phyloP scores from a whole-genome alignment of 805 yeast species.

The Saturnispora kantuleensis region DNA sequence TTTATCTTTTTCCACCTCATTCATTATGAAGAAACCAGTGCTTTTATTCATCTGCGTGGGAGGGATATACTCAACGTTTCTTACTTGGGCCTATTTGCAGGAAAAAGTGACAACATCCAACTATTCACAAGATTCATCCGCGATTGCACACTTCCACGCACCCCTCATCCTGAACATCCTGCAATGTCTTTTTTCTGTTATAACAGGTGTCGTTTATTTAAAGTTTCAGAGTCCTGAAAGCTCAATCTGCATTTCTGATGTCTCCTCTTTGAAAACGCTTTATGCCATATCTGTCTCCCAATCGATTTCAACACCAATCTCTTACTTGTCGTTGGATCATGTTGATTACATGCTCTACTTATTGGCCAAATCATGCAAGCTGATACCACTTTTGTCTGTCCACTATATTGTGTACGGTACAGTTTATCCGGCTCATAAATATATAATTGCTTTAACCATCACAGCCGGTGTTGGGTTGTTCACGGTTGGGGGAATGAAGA shows the following conservation, averaged over 20 bases:
- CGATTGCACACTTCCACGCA: constrained; percentile 41
- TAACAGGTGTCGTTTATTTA: constrained; percentile 58
- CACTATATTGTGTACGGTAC: constrained; percentile 64
- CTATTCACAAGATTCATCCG: constrained; percentile 37
- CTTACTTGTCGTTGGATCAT: constrained; percentile 66
- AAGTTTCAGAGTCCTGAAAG: neutral
- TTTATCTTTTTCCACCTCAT: neutral
- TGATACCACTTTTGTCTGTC: constrained; percentile 88
- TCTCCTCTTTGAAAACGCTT: constrained; percentile 26
- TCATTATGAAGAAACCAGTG: constrained; percentile 4
- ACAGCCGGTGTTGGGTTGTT: constrained; percentile 78
- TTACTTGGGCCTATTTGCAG: constrained; percentile 88
- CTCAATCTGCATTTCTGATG: constrained; percentile 8
- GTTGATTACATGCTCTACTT: constrained; percentile 80
- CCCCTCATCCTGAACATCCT: constrained; percentile 69
- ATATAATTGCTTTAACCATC: constrained; percentile 65
- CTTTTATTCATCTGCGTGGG: constrained; percentile 26
- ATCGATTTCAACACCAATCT: constrained; percentile 74
- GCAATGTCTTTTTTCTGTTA: constrained; percentile 65
- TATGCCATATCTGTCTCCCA: constrained; percentile 59
- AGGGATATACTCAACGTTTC: constrained; percentile 80
- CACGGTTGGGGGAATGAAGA: constrained; percentile 37
- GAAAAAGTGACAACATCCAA: constrained; percentile 75
- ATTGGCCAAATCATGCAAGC: constrained; percentile 85
- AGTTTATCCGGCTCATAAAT: constrained; percentile 65